Evolutionary conservation across 805 yeast genomes (phyloP), one percentile per base, ranked within the genome.

Genomic region (Debaryomyces prosopidis): DNA sequence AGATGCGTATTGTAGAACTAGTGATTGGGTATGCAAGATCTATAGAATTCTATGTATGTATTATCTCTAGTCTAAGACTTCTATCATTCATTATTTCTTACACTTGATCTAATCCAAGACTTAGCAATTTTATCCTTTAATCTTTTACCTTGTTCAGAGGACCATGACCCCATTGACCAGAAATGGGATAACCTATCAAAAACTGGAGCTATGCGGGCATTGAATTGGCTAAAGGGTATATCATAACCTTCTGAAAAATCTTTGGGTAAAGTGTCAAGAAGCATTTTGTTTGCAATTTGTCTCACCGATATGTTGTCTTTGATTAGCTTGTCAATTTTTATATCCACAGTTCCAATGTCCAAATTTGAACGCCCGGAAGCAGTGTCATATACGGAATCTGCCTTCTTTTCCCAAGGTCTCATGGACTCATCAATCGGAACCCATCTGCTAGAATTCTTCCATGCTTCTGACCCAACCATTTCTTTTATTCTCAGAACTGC

Each of bases 161-260:
- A 55, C 89, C 89, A 84, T 11, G 62, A 47, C 1, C 85, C 87
- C 69, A 84, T 59, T n/a, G 85, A 77, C 89, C 89, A 84, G 54
- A 84, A 80, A 58, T 83, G 87, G 39, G 68, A 68, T 3, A 52
- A 35, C 19, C 47, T 49, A 39, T 42, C 50, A 51, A 57, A 60
- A 9, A 44, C 48, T 1, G 65, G 66, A 12, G 65, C 66, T 14
- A 52, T 36, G 46, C 49, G 50, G 19, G 42, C 42, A 48, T 60
- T 59, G 47, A 65, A 60, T 14, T 47, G 49, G 23, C 59, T 39
- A 32, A 59, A 62, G 9, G 66, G 58, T 2, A 59, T 48, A 17
- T 51, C 52, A n/a, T 51, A 36, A 12, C 49, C 44, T 11, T 34
- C 40, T 3, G 69, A 55, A 5, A 56, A 46, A 23, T 64, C 64